A percentile compares a stretch with the other conserved stretches of the same genome.
phyloP scores from a whole-genome alignment of 2,329 filamentous ascomycete genomes.

The Fonsecaea multimorphosa region DNA sequence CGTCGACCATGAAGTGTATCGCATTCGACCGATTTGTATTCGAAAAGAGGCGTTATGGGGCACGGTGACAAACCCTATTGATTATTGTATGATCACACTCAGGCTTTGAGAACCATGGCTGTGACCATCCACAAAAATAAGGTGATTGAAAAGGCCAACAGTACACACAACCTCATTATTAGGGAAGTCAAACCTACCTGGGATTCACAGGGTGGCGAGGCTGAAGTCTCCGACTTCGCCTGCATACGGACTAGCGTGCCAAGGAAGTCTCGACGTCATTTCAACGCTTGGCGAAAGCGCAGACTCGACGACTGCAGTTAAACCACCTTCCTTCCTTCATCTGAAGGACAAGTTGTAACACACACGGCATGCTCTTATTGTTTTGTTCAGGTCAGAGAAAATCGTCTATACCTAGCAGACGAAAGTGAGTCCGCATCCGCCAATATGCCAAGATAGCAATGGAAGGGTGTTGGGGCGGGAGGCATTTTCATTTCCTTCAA shows the following conservation, averaged over 20 bases:
- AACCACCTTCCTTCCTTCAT: neutral
- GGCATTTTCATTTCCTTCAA: conserved; percentile 1
- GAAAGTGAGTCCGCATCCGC: neutral
- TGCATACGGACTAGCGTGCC: neutral
- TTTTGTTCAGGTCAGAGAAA: neutral
- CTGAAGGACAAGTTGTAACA: neutral
- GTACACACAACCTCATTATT: no score
- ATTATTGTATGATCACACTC: no score
- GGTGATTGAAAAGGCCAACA: no score
- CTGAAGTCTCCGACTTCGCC: neutral
- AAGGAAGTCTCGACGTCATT: neutral
- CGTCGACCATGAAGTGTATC: no score
- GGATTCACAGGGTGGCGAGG: no score
- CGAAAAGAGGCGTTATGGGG: no score
- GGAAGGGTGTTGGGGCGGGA: neutral
- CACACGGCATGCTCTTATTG: neutral
- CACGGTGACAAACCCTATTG: no score
- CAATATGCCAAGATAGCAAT: neutral
- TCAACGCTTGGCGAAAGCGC: neutral
- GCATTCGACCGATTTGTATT: no score
- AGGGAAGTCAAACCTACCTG: no score
- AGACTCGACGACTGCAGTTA: neutral
- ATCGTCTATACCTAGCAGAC: neutral
- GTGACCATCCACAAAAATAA: no score
- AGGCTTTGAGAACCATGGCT: no score